phyloP scores from a whole-genome alignment of 495 filamentous ascomycete species.

The Tetracladium setigerum region DNA sequence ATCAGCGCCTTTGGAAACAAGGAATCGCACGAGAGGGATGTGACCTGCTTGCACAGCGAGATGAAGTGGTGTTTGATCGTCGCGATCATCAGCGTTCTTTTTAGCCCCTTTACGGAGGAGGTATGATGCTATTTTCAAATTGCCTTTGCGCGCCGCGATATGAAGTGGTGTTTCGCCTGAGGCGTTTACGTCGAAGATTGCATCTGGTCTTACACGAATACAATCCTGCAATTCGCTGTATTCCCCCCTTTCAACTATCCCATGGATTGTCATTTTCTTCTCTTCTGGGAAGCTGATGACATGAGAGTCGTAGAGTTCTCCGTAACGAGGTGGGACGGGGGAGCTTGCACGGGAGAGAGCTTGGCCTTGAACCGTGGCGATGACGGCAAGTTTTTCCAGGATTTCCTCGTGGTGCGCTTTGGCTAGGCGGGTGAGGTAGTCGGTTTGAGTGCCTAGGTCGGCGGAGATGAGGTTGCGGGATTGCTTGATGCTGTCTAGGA shows the following conservation, averaged over 20 bases:
- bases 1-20: neutral
- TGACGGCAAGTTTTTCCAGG: neutral
- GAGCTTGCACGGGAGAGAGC: neutral
- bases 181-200: neutral
- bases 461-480: neutral
- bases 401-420: neutral
- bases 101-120: neutral
- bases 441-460: neutral
- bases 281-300: too few species aligned
- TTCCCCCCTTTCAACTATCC: neutral
- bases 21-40: neutral
- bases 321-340: neutral
- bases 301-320: neutral
- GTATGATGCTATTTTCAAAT: neutral
- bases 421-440: neutral
- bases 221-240: neutral
- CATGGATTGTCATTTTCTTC: neutral
- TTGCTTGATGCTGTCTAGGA: neutral
- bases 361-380: neutral
- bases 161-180: neutral
- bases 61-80: neutral
- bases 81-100: neutral
- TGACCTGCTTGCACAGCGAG: neutral
- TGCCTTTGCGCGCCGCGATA: neutral
- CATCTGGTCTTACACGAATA: neutral